Percentiles rank a stretch among this genome's conserved stretches.
These are phyloP conservation scores for Petrea volubilis DNA, from an alignment of 257 asterid species.

Conservation along the genomic window DNA sequence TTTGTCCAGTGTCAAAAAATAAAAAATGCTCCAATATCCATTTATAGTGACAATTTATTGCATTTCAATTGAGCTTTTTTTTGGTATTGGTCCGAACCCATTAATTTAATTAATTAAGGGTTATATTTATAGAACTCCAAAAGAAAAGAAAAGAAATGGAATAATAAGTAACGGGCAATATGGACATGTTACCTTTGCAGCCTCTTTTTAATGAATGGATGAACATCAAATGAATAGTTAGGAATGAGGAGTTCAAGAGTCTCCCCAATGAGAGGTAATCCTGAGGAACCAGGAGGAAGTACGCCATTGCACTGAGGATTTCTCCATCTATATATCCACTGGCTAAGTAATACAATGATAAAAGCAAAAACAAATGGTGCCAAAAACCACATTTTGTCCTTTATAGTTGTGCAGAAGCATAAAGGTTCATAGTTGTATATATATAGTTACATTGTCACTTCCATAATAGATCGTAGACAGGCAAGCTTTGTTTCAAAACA, in stretches of 20 bases:
- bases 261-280: conserved; percentile 36
- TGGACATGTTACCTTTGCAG: conserved; percentile 16
- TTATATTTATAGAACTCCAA: not conserved
- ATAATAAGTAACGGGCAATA: not conserved
- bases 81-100: too few species aligned
- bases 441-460: too few species aligned
- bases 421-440: too few species aligned
- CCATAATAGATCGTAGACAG: too few species aligned
- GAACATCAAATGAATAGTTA: conserved; percentile 17
- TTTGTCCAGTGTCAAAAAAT: too few species aligned
- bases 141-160: not conserved
- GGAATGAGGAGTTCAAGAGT: conserved; percentile 25
- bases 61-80: too few species aligned
- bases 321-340: conserved; percentile 18
- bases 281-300: conserved; percentile 40
- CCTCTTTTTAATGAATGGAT: conserved; percentile 28
- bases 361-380: not conserved
- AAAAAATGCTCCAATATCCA: too few species aligned
- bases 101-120: too few species aligned
- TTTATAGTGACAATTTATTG: too few species aligned
- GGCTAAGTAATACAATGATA: not conserved
- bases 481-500: too few species aligned
- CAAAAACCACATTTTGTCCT: not conserved
- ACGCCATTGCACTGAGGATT: conserved; percentile 18
- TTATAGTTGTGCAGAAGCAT: not conserved